Evolutionary conservation across 2,329 filamentous ascomycete genomes (phyloP).

Genomic region (Zymoseptoria pseudotritici): DNA sequence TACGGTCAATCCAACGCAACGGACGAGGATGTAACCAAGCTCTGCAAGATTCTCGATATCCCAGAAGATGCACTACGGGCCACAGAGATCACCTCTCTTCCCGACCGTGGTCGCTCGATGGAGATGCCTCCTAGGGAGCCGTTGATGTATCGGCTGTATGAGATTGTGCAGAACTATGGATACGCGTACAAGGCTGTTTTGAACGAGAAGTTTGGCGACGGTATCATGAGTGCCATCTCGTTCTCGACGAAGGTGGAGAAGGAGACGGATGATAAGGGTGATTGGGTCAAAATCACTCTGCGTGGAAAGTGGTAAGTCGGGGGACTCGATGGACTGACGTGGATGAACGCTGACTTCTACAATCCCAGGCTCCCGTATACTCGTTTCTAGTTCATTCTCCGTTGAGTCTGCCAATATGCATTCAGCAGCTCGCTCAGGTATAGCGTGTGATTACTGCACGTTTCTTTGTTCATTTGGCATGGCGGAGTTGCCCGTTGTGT

Average conservation of each 20-base stretch:
- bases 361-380: slow-evolving; percentile 41
- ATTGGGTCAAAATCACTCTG: slow-evolving; percentile 79
- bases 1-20: slow-evolving; percentile 78
- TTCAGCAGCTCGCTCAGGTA: neutral
- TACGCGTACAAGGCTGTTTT: slow-evolving; percentile 92
- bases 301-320: slow-evolving; percentile 69
- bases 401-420: neutral
- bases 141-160: slow-evolving; percentile 82
- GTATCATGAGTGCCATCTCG: slow-evolving; percentile 93
- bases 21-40: slow-evolving; percentile 58
- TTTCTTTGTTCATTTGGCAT: too few relatives aligned
- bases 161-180: slow-evolving; percentile 94
- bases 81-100: slow-evolving; percentile 62
- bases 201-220: slow-evolving; percentile 76
- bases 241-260: slow-evolving; percentile 90
- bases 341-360: slow-evolving; percentile 5
- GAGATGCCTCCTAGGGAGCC: slow-evolving; percentile 82
- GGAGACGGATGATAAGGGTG: slow-evolving; percentile 66
- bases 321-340: neutral
- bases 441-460: too few relatives aligned
- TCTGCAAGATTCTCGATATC: slow-evolving; percentile 59
- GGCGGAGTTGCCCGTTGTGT: too few relatives aligned
- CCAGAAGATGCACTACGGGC: slow-evolving; percentile 47
- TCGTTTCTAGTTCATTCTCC: slow-evolving; percentile 33
- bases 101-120: slow-evolving; percentile 69